Evolutionary conservation across 768 basidiomycete species (phyloP), one percentile per base, ranked within the genome.

Genomic region (Mycena indigotica): DNA sequence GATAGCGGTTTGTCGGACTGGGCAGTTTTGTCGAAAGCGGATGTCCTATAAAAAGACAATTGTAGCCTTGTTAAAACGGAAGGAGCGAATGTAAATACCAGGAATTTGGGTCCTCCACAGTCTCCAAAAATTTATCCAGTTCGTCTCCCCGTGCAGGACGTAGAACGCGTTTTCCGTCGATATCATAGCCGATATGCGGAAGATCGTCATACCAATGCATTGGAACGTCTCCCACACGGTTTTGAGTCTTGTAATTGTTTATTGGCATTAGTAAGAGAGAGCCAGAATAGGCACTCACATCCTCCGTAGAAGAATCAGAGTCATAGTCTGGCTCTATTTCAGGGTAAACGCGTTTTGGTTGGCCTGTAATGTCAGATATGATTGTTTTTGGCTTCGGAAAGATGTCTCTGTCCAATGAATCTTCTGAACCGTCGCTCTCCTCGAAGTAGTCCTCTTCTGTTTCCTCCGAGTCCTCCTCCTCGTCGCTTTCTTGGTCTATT

Each of bases 171-270:
- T 93, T 96, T 53, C 97, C 97, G 70, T 95, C 85, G 65, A 98
- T 87, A 72, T 94, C 85, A 75, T 99, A 99, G 45, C 97, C 97
- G 69, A 99, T 84, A 73, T 99, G 97, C n/a, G 97, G 97, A 64
- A 99, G 78, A 77, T 98, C 95, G 70, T 98, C 97, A 72, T 99
- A 99, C 95, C 96, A 99, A 68, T 99, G 95, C 82, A 90, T 89
- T 45, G 97, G 97, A 60, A 99, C 78, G 73, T 96, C 83, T 52
- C 97, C 97, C 64, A 97, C 86, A 58, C 95, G 92, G 70, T 97
- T 98, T n/a, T 91, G 91, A 53, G 86, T 84, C 95, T 98, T 48
- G 41, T 64, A 53, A 55, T 30, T 52, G 44, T n/a, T 32, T 24
- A 55, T 55, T 61, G 64, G 57, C 53, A 28, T 52, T 41, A 24